Base-by-base conservation (phyloP, 805 yeast species). In the Nakazawaea wickerhamii region DNA sequence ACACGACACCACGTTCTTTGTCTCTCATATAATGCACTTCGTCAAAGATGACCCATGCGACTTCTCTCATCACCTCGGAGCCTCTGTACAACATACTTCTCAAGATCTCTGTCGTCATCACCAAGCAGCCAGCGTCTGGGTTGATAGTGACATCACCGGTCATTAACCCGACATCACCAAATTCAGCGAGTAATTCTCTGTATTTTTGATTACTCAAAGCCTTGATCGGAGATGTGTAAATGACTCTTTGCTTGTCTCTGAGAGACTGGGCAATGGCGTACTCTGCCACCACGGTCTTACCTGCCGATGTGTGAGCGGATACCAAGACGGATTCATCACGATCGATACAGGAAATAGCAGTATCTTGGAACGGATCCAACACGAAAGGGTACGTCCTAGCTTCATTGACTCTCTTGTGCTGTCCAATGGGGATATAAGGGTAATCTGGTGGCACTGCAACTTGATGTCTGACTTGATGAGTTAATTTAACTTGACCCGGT, bases 21-120 rank as follows among this genome's bases (percentile, higher is more conserved):
- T 93, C 99, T 67, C 97, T 81, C 95, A 93, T 93, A 64, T 93
- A 93, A 67, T 93, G 99, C 36, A 93, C 96, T 61, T 93, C 99
- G 64, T 93, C 99, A 51, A 93, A 93, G 30, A 93, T 81, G 39
- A 93, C 99, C 96, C 96, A 93, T 0, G 96, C 96, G 32, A 93
- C 98, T 70, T 93, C 99, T 63, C 99, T 77, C 91, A 93, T 90
- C 36, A 95, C 82, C 61, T 93, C 99, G 11, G 97, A 87, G 49
- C 99, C 99, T 61, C 98, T 75, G 61, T 93, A 93, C 33, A 93
- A 73, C 99, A 93, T 93, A 45, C 95, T 83, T 57, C 99, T 70
- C 55, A 93, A 71, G 82, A 93, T 95, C 65, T 93, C 99, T 0
- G 99, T 93, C 17, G 99, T 93, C 99, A 93, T 93, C 39, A 93